Evolutionary conservation across 1,284 basidiomycete genomes (phyloP).

Genomic region (Porogramme epimiltina): DNA sequence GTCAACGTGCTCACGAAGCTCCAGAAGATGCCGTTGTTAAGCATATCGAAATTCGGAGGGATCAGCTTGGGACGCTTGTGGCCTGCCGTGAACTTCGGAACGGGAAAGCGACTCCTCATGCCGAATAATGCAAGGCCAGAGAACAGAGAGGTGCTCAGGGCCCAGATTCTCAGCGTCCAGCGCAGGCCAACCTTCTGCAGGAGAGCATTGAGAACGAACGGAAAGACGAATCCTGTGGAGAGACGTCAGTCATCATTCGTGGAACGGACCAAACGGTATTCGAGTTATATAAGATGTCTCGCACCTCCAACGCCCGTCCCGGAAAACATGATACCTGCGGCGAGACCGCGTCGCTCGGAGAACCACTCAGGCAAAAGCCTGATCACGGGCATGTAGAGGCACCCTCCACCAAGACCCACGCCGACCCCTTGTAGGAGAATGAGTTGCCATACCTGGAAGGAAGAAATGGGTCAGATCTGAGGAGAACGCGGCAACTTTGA

Average conservation of each 20-base stretch:
- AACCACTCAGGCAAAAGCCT: constrained; percentile 27
- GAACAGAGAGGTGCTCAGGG: constrained; percentile 17
- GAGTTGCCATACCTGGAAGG: constrained; percentile 27
- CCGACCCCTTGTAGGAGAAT: constrained; percentile 30
- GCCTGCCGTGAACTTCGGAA: constrained; percentile 19
- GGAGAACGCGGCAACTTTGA: too few relatives aligned
- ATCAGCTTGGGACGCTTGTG: constrained; percentile 23
- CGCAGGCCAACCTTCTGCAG: constrained; percentile 24
- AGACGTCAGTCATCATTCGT: neutral
- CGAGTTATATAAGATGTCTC: neutral
- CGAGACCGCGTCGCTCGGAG: constrained; percentile 26
- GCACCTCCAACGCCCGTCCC: constrained; percentile 30
- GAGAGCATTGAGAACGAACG: constrained; percentile 26
- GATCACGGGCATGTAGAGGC: constrained; percentile 28
- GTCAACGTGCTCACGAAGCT: constrained; percentile 18
- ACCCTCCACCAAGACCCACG: constrained; percentile 26
- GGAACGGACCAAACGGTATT: too few relatives aligned
- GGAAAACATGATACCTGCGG: constrained; percentile 31
- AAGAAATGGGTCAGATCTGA: neutral
- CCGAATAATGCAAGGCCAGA: constrained; percentile 24
- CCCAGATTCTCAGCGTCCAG: constrained; percentile 31
- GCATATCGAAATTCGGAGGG: constrained; percentile 25
- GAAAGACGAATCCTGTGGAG: constrained; percentile 22
- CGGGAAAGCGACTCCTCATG: constrained; percentile 26
- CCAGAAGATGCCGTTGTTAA: constrained; percentile 26